phyloP scores from a whole-genome alignment of 371 early-diverging fungal genomes.

The Mortierella sp. region DNA sequence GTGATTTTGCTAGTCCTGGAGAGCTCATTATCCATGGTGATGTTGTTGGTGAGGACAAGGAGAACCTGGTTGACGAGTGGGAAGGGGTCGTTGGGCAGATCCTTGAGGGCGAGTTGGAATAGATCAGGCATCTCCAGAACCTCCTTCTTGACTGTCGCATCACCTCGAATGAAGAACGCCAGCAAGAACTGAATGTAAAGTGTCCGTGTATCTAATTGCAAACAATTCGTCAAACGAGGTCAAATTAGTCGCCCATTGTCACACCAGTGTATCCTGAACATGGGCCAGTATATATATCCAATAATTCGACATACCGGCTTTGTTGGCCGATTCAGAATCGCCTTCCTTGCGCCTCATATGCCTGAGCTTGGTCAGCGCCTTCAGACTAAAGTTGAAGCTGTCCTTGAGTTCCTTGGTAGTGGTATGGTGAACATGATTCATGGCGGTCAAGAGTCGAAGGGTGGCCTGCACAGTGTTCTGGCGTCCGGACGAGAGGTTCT shows the following conservation, averaged over 20 bases:
- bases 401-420: constrained; percentile 55
- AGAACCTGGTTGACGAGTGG: constrained; percentile 76
- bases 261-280: no score
- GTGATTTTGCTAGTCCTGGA: constrained; percentile 67
- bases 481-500: constrained; percentile 49
- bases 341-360: constrained; percentile 48
- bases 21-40: constrained; percentile 76
- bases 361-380: constrained; percentile 40
- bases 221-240: constrained; percentile 51
- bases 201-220: constrained; percentile 65
- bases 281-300: no score
- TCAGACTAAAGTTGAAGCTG: constrained; percentile 51
- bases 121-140: constrained; percentile 79
- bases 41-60: constrained; percentile 64
- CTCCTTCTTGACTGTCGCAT: constrained; percentile 75
- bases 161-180: constrained; percentile 81
- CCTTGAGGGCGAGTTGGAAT: constrained; percentile 74
- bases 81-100: constrained; percentile 71
- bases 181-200: constrained; percentile 81
- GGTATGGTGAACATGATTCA: constrained; percentile 58
- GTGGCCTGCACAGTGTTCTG: constrained; percentile 57
- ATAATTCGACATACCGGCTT: constrained; percentile 37
- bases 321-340: constrained; percentile 26
- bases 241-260: constrained; percentile 55
- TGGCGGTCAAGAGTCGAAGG: constrained; percentile 62